These are phyloP conservation scores for Xylariaceae sp. DNA, from an alignment of 2,329 filamentous ascomycete genomes.

Conservation along the genomic window DNA sequence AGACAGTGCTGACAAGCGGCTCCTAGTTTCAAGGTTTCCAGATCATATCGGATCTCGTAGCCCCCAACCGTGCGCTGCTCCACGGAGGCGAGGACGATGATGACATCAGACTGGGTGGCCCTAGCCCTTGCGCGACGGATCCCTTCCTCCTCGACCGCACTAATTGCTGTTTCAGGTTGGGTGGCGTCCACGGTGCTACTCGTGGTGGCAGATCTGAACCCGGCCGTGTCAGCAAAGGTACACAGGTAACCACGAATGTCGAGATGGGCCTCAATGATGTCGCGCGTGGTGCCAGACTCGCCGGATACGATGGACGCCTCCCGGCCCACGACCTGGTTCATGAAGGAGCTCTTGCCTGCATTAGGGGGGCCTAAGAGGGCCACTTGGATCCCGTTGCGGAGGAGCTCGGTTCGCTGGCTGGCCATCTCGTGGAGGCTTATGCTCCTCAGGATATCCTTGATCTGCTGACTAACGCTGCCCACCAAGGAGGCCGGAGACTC, in stretches of 20 bases:
- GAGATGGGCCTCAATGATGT: constrained; percentile 86
- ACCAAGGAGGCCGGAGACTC: constrained; percentile 73
- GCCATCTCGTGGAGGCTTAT: constrained; percentile 69
- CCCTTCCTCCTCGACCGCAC: constrained; percentile 78
- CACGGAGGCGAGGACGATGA: constrained; percentile 74
- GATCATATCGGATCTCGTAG: constrained; percentile 45
- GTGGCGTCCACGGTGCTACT: constrained; percentile 11
- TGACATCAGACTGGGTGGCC: constrained; percentile 76
- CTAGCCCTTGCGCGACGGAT: constrained; percentile 80
- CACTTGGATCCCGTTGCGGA: constrained; percentile 79
- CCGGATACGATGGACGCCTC: constrained; percentile 93
- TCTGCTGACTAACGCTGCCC: constrained; percentile 59
- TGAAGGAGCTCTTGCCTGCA: constrained; percentile 86
- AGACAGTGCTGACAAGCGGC: constrained; percentile 43
- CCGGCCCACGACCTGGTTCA: constrained; percentile 83
- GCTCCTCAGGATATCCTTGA: constrained; percentile 53
- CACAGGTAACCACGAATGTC: constrained; percentile 88
- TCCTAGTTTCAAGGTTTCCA: constrained; percentile 51
- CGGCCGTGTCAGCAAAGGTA: constrained; percentile 92
- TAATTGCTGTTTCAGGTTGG: constrained; percentile 42
- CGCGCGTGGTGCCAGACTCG: constrained; percentile 88
- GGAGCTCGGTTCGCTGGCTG: constrained; percentile 73
- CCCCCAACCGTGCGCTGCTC: constrained; percentile 41
- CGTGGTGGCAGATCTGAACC: constrained; percentile 54
- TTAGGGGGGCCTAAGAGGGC: constrained; percentile 89